These are phyloP conservation scores for Metrosideros polymorpha DNA, from an alignment of 441 rosid species.

Conservation along the genomic window DNA sequence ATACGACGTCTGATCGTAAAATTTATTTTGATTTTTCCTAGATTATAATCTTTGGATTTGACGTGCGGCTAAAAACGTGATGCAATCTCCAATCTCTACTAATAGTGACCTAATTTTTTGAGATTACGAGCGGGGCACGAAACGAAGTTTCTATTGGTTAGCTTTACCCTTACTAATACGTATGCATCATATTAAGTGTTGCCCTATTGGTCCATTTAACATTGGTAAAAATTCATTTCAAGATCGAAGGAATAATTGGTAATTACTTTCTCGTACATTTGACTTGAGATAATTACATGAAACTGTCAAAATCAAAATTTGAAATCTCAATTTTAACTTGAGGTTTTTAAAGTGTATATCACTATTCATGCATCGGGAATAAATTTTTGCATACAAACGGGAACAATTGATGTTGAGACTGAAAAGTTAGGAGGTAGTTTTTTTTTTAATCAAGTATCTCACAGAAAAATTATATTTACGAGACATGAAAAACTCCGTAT, in stretches of 20 bases:
- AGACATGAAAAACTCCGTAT: too few species aligned
- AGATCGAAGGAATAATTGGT: not conserved
- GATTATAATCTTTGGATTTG: not conserved
- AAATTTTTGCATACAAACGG: too few species aligned
- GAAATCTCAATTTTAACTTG: not conserved
- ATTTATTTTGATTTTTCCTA: not conserved
- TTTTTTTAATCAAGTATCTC: too few species aligned
- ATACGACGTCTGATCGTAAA: not conserved
- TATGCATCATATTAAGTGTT: not conserved
- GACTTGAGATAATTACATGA: not conserved
- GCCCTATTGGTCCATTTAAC: not conserved
- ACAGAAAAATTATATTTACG: too few species aligned
- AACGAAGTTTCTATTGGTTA: not conserved
- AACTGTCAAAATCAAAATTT: too few species aligned
- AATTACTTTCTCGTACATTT: rapidly evolving
- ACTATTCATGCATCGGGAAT: too few species aligned
- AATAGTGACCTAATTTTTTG: not conserved
- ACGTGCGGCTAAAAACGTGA: rapidly evolving
- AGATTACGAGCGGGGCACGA: not conserved
- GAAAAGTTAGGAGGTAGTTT: too few species aligned
- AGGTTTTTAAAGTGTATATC: not conserved
- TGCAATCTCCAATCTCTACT: not conserved
- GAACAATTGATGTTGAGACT: too few species aligned
- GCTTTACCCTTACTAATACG: too few species aligned
- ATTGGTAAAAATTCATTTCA: too few species aligned